Evolutionary conservation across 202 grass and related monocot species (phyloP).

Genomic region (Cymbopogon flexuosus): DNA sequence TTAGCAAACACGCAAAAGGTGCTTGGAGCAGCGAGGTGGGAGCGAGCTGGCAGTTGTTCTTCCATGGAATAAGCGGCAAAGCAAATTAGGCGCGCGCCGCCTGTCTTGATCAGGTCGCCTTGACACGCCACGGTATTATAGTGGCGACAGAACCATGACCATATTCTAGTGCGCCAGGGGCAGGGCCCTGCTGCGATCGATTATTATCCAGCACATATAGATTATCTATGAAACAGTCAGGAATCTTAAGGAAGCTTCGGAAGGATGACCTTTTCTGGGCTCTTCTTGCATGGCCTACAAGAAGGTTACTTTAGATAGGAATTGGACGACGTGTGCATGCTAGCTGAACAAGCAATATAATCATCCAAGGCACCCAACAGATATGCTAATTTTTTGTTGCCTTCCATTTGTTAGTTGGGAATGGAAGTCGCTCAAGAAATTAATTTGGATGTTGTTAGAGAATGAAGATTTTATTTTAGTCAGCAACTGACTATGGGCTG

Average conservation of each 20-base stretch:
- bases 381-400: background rate
- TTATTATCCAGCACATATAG: background rate
- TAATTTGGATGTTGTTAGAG: background rate
- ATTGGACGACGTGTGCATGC: background rate
- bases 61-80: conserved; percentile 12
- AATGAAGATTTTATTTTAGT: background rate
- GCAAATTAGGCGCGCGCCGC: background rate
- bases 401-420: background rate
- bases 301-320: background rate
- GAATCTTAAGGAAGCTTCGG: conserved; percentile 30
- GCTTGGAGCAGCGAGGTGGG: background rate
- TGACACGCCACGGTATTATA: conserved; percentile 14
- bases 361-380: background rate
- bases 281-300: background rate
- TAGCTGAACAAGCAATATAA: background rate
- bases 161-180: background rate
- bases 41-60: background rate
- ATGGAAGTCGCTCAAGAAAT: background rate
- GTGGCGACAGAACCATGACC: conserved; percentile 15
- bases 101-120: background rate
- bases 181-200: background rate
- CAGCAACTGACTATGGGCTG: background rate
- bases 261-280: background rate
- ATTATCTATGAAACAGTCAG: background rate
- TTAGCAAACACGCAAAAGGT: background rate